Evolutionary conservation across 1,284 basidiomycete species (phyloP).

Genomic region (Sphaerobolus stellatus): DNA sequence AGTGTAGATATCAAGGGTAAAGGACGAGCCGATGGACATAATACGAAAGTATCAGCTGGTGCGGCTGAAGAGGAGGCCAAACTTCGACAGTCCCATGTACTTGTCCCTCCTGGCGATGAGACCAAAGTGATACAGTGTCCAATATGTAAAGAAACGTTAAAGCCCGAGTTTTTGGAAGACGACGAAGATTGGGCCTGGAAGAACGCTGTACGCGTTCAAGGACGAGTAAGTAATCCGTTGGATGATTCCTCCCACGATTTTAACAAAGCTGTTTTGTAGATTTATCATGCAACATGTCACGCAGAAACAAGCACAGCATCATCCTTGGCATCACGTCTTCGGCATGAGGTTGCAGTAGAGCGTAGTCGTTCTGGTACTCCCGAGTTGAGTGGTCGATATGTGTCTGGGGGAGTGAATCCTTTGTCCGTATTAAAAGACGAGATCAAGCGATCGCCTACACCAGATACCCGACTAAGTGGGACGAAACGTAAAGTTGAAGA

Average conservation of each 20-base stretch:
- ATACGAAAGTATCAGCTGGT: conserved; percentile 52
- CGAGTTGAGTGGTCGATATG: conserved; percentile 39
- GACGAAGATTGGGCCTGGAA: conserved; percentile 99
- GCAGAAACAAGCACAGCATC: conserved; percentile 72
- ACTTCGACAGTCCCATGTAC: conserved; percentile 76
- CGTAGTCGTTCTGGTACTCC: conserved; percentile 72
- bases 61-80: conserved; percentile 72
- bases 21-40: conserved; percentile 51
- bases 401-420: conserved; percentile 38
- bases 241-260: not conserved
- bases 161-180: conserved; percentile 92
- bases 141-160: conserved; percentile 94
- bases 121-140: conserved; percentile 82
- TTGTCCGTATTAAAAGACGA: conserved; percentile 22
- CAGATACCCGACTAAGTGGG: conserved; percentile 17
- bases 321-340: conserved; percentile 62
- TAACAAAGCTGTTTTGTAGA: conserved; percentile 37
- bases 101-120: conserved; percentile 85
- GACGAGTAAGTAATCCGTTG: conserved; percentile 56
- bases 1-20: conserved; percentile 62
- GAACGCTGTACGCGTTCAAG: conserved; percentile 84
- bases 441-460: conserved; percentile 18
- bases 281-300: conserved; percentile 91
- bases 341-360: conserved; percentile 46
- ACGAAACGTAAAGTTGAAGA: conserved; percentile 32